Percentiles rank a stretch among this genome's conserved stretches.
Evolutionary conservation across 2,329 filamentous ascomycete genomes (phyloP).

Genomic region (Cladosporium sp.): DNA sequence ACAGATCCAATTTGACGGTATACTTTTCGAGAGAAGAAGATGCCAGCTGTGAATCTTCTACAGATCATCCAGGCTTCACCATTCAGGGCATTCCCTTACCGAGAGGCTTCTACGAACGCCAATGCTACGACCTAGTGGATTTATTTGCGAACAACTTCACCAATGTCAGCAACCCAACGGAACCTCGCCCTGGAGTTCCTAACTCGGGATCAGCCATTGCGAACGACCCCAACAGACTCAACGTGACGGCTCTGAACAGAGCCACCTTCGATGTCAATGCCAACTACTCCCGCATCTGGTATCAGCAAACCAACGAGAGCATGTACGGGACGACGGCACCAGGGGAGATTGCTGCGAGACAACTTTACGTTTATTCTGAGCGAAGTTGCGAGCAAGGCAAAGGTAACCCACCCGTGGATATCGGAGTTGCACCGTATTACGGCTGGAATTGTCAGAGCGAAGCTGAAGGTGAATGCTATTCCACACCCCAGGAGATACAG

Average conservation of each 20-base stretch:
- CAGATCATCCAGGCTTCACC: not conserved
- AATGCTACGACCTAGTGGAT: not conserved
- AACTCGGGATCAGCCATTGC: not conserved
- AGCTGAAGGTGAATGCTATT: not conserved
- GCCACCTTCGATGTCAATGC: not conserved
- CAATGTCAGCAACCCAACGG: not conserved
- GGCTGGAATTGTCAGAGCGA: conserved; percentile 2
- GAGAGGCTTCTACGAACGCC: not conserved
- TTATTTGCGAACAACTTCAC: not conserved
- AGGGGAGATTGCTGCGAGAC: not conserved
- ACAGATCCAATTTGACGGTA: conserved; percentile 1
- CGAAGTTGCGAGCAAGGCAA: conserved; percentile 1
- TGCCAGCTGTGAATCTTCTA: not conserved
- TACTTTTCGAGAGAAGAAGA: not conserved
- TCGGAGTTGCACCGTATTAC: not conserved
- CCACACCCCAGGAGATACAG: not conserved
- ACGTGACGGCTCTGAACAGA: not conserved
- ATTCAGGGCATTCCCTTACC: not conserved
- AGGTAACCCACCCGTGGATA: not conserved
- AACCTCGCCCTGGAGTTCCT: not conserved
- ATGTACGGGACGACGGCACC: not conserved
- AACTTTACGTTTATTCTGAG: not conserved
- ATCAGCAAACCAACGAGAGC: conserved; percentile 2
- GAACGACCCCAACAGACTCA: not conserved
- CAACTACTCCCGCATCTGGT: conserved; percentile 7